Conservation (phyloP, 495 filamentous ascomycete species). For the Stereocaulon alpinum region DNA sequence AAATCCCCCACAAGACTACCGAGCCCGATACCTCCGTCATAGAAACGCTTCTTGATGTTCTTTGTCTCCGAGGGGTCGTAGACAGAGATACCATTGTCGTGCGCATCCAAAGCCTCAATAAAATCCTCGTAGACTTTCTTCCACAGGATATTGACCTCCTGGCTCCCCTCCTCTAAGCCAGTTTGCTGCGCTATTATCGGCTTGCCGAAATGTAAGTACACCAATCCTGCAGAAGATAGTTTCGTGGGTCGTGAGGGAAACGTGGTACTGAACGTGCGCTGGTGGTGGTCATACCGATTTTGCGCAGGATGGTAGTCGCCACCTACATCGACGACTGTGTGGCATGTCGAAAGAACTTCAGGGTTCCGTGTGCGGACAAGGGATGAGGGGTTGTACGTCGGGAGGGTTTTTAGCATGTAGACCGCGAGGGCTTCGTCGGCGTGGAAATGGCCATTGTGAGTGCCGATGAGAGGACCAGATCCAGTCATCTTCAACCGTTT, state of each 20-base stretch:
- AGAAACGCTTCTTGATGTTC: constrained; percentile 67
- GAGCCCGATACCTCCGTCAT: constrained; percentile 68
- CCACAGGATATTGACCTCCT: constrained; percentile 64
- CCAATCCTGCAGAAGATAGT: constrained; percentile 83
- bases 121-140: constrained; percentile 87
- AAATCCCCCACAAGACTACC: constrained; percentile 73
- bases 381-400: constrained; percentile 60
- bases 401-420: constrained; percentile 84
- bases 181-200: constrained; percentile 66
- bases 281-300: constrained; percentile 93
- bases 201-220: constrained; percentile 91
- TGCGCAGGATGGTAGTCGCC: constrained; percentile 69
- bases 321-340: constrained; percentile 93
- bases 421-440: constrained; percentile 98
- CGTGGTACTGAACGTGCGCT: constrained; percentile 74
- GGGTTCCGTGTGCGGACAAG: constrained; percentile 85
- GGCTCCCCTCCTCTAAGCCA: constrained; percentile 46
- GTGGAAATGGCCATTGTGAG: constrained; percentile 96
- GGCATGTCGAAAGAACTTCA: constrained; percentile 63
- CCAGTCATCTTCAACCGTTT: constrained; percentile 54
- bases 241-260: constrained; percentile 72
- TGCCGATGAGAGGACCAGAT: constrained; percentile 59
- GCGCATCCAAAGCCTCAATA: constrained; percentile 91
- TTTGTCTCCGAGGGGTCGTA: constrained; percentile 62
- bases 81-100: constrained; percentile 84